Evolutionary conservation across 306 rosid genomes (phyloP).

Genomic region (Potentilla sterilis): DNA sequence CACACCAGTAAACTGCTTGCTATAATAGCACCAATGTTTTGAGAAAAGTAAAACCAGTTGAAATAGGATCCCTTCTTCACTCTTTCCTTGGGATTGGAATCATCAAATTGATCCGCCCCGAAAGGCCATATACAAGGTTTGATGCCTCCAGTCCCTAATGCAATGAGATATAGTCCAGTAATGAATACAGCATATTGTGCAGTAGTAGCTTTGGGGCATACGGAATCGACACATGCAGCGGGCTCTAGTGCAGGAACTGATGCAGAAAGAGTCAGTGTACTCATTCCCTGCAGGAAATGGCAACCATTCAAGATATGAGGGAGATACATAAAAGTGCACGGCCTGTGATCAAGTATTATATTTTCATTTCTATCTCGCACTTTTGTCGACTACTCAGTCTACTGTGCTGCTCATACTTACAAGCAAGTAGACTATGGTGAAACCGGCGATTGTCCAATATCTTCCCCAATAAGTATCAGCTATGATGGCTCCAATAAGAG

Average conservation of each 20-base stretch:
- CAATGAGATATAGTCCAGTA: conserved; percentile 32
- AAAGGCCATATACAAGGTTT: conserved; percentile 42
- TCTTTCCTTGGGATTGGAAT: conserved; percentile 29
- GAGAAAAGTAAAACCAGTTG: conserved; percentile 41
- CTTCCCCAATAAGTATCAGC: conserved; percentile 42
- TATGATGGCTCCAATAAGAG: conserved; percentile 29
- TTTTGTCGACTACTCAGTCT: background rate
- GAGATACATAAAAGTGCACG: background rate
- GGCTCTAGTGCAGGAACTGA: conserved; percentile 30
- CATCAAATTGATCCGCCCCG: conserved; percentile 46
- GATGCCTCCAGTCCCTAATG: conserved; percentile 40
- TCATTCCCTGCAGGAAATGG: conserved; percentile 27
- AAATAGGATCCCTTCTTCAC: conserved; percentile 36
- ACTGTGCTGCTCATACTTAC: conserved; percentile 8
- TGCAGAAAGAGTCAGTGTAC: conserved; percentile 32
- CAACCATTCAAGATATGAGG: background rate
- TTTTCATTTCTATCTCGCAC: background rate
- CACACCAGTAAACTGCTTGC: conserved; percentile 33
- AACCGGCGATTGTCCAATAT: conserved; percentile 39
- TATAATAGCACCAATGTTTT: conserved; percentile 28
- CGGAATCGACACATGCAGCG: conserved; percentile 19
- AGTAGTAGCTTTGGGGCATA: conserved; percentile 26
- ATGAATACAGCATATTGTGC: conserved; percentile 33
- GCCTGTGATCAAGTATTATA: background rate
- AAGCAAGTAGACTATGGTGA: conserved; percentile 22